Evolutionary conservation across 2,329 filamentous ascomycete species (phyloP), one percentile per base, ranked within the genome.

Genomic region (Phoma sp.): DNA sequence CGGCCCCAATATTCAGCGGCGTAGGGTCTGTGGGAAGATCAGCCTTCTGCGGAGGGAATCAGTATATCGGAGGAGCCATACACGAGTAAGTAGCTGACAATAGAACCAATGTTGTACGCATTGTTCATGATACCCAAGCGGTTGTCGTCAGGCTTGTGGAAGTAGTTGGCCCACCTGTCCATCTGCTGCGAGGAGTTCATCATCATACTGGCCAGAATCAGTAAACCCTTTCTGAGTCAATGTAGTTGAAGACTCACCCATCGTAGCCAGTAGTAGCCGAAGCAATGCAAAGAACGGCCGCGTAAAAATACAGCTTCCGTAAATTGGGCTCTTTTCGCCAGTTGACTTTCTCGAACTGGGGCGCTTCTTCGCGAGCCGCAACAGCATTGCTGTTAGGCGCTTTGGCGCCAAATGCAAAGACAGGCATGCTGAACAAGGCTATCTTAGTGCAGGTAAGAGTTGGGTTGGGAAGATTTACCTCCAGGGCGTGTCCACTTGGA

Each of bases 261-360:
- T 84, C 80, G 68, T 83, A 83, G 67, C 81, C 80, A 35, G 82
- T 84, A 31, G 83, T 84, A 17, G 83, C 83, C 15, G 83, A 85
- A 41, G 80, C 81, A 62, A 84, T 68, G 57, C 80, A 82, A 41
- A 83, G 78, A 50, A 83, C 64, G 52, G 77, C 70, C 33, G 78
- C 78, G 63, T 78, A 82, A 63, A 81, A 81, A 74, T 84, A 85
- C 17, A 85, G 75, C 72, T 81, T 81, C 65, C 83, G 76, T 71
- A 85, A 76, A 40, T 82, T 82, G 13, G 82, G 81, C 7, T 84
- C 79, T 64, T 78, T 82, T 37, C 67, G 79, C 83, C 82, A 85
- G 61, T 78, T 70, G 45, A 85, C 81, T 61, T 63, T 77, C 64
- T 81, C 80, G 55, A 83, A 82, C 41, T 78, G 63, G 54, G 81